Evolutionary conservation across 75 land plant species (phyloP).

Genomic region (Sequoiadendron giganteum): DNA sequence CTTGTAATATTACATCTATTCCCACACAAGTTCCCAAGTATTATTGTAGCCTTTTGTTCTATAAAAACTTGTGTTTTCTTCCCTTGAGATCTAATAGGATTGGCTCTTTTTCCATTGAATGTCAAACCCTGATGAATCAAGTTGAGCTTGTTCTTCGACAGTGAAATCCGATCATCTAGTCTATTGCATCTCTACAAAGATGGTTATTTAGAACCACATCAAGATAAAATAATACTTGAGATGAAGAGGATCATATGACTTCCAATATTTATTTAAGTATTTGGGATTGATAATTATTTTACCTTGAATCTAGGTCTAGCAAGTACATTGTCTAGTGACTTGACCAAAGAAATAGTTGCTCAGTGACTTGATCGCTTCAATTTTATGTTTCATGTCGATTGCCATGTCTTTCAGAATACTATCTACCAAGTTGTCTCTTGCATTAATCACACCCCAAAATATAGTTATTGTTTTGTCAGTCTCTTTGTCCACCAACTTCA

Average conservation of each 20-base stretch:
- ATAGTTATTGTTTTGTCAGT: constrained; percentile 80
- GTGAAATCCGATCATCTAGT: constrained; percentile 85
- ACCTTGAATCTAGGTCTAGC: constrained; percentile 86
- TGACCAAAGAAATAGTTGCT: constrained; percentile 77
- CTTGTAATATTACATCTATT: constrained; percentile 87
- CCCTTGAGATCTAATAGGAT: constrained; percentile 94
- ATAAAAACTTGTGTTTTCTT: constrained; percentile 95
- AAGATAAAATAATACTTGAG: no score
- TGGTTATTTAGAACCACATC: no score
- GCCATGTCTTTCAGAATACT: constrained; percentile 98
- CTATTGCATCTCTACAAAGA: constrained; percentile 78
- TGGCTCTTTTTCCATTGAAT: constrained; percentile 95
- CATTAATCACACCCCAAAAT: constrained; percentile 94
- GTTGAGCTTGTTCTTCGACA: constrained; percentile 75
- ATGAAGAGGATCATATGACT: no score
- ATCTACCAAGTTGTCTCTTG: constrained; percentile 88
- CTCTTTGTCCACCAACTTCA: constrained; percentile 66
- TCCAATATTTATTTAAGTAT: no score
- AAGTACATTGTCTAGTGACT: constrained; percentile 82
- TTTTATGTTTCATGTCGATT: constrained; percentile 95
- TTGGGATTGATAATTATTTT: no score
- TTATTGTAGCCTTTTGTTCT: constrained; percentile 87
- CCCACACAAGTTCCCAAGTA: constrained; percentile 98
- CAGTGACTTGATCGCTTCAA: constrained; percentile 90
- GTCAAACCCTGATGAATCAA: constrained; percentile 91